Percentiles rank a stretch among this genome's conserved stretches.
Conservation (phyloP, 192 early-diverging fungal genomes). For the Oehlia diaphana region DNA sequence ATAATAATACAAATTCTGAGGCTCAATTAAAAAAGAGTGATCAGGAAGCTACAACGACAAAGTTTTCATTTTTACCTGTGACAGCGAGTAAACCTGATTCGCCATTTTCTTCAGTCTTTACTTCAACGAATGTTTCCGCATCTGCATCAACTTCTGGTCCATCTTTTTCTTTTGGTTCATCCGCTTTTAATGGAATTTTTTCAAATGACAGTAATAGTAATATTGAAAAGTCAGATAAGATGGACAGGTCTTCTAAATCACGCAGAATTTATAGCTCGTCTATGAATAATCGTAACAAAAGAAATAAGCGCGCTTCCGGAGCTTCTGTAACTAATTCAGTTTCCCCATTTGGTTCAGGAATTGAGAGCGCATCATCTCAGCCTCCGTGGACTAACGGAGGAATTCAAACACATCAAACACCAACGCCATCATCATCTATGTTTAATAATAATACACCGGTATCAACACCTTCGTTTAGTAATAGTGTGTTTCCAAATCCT, state of each 20-base stretch:
- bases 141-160: not conserved
- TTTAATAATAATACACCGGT: too few relatives aligned
- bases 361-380: not conserved
- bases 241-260: too few relatives aligned
- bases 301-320: too few relatives aligned
- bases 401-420: too few relatives aligned
- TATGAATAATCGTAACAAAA: too few relatives aligned
- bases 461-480: too few relatives aligned
- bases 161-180: not conserved
- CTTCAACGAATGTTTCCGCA: not conserved
- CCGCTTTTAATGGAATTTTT: not conserved
- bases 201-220: not conserved
- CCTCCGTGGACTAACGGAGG: too few relatives aligned
- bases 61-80: not conserved
- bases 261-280: too few relatives aligned
- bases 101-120: not conserved
- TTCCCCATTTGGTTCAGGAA: not conserved
- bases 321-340: too few relatives aligned
- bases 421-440: too few relatives aligned
- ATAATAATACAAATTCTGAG: not conserved
- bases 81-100: not conserved
- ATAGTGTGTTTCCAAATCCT: too few relatives aligned
- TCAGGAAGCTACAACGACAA: not conserved
- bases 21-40: not conserved
- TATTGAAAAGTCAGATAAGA: too few relatives aligned